Evolutionary conservation across 768 basidiomycete genomes (phyloP), one percentile per base, ranked within the genome.

Genomic region (Floccularia luteovirens): DNA sequence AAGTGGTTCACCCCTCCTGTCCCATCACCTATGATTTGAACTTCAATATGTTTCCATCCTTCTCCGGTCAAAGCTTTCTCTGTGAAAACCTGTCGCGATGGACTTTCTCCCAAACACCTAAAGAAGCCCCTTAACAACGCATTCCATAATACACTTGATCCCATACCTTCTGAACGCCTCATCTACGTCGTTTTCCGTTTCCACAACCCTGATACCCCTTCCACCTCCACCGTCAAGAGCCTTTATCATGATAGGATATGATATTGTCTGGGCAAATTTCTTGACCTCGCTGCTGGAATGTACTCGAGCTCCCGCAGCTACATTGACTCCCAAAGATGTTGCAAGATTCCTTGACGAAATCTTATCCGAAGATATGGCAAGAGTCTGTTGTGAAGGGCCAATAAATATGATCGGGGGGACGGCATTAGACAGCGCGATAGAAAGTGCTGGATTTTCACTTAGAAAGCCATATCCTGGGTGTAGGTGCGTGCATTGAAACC

Each of bases 151-250:
- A 36, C 13, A 27, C 34, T 19, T 27, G 21, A 34, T 41, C 21
- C 14, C 48, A 17, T 24, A 63, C 51, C 85, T 75, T 50, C 82
- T 72, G 57, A 90, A 90, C 3, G 79, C 72, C 45, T 78, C 75
- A 56, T 83, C 73, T 61, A 90, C 82, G 41, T 75, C 74, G n/a
- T 68, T 69, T 50, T 79, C 73, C 45, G 73, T 72, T 43, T 82
- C 72, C 2, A 91, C 90, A 28, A 91, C 80, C 50, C 90, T 79
- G 75, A 92, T 93, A 30, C 90, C 90, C 48, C 90, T 79, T 33
- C 90, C 90, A 46, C 89, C 89, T 43, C 89, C 89, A 34, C 89
- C 90, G 70, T 90, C 85, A 1, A 89, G 79, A 5, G 90, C 90
- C 61, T 92, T 93, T 71, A 93, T 89, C 60, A 93, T 90, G 33